Percentiles rank a stretch among this genome's conserved stretches.
Evolutionary conservation across 2,329 filamentous ascomycete species (phyloP).

Genomic region (Alternaria ventricosa): DNA sequence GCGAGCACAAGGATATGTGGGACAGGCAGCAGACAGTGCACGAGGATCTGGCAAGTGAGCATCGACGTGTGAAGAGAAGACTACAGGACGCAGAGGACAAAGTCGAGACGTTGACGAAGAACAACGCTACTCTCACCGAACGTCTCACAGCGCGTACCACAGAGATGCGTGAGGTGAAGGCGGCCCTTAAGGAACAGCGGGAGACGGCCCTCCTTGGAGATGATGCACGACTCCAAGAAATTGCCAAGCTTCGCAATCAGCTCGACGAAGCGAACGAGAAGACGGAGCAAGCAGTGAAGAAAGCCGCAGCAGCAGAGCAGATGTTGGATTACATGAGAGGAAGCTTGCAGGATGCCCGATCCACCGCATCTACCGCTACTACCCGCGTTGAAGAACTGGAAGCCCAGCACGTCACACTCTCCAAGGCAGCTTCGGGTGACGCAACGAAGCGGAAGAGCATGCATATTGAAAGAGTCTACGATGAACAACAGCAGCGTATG

Average conservation of each 20-base stretch:
- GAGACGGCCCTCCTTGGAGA: constrained; percentile 23
- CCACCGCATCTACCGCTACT: constrained; percentile 14
- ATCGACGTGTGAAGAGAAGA: constrained; percentile 26
- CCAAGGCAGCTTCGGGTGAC: constrained; percentile 26
- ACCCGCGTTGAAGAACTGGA: constrained; percentile 20
- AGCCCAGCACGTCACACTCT: constrained; percentile 18
- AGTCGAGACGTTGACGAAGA: constrained; percentile 21
- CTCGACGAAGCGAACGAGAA: constrained; percentile 25
- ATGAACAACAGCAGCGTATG: constrained; percentile 12
- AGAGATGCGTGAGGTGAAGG: constrained; percentile 18
- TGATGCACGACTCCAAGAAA: constrained; percentile 31
- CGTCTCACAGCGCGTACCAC: constrained; percentile 21
- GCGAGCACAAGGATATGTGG: constrained; percentile 25
- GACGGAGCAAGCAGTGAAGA: constrained; percentile 38
- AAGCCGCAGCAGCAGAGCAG: constrained; percentile 38
- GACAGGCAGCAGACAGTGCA: constrained; percentile 35
- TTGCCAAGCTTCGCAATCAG: constrained; percentile 30
- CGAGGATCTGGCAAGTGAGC: constrained; percentile 30
- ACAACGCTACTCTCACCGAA: constrained; percentile 22
- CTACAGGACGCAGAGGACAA: constrained; percentile 21
- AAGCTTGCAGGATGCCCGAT: constrained; percentile 56
- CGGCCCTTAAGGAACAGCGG: constrained; percentile 29
- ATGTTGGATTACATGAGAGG: constrained; percentile 65
- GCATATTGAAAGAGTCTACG: constrained; percentile 20
- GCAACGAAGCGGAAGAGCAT: constrained; percentile 23